Evolutionary conservation across 1,139 yeast species (phyloP), one percentile per base, ranked within the genome.

Genomic region (Pichia sp.): DNA sequence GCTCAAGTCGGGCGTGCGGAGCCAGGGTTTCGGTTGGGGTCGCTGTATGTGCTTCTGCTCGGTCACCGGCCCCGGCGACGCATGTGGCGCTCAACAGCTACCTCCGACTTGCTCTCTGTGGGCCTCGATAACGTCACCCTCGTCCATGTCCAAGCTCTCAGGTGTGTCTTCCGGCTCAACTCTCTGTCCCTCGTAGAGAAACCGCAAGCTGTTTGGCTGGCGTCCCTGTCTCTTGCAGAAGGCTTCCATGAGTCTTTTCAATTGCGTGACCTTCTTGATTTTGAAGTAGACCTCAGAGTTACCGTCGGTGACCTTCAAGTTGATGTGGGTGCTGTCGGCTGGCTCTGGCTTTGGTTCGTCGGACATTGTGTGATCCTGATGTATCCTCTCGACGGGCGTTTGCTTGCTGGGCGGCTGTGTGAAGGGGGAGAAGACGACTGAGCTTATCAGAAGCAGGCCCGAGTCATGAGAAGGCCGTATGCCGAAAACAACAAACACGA

Each of bases 151-250:
- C 64, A 93, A 79, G 61, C 84, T 87, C 50, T 87, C 96, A 8
- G 99, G 98, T 2, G 99, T 93, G 65, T 89, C 90, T 58, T 85
- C 90, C 15, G 93, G 88, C 58, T 81, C 80, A 59, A 95, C 85
- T 68, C 99, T 84, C 64, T 90, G 87, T 59, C 99, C 99, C 65
- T 95, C 99, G 67, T 87, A 86, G 67, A 93, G 77, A 71, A 95
- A 95, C 70, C 98, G 82, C 69, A 95, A 77, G 48, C 93, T 83
- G 65, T 81, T 82, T 70, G 86, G 75, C 62, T 87, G 84, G 70
- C 92, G 93, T 51, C 99, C 98, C 69, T 93, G 97, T 76, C 99
- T 87, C 75, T 92, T 92, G 71, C 98, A 95, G 71, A 92, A 95
- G 6, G 98, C 97, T 68, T 93, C 98, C 92, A 95, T 93, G 64